Evolutionary conservation across 2,329 filamentous ascomycete species (phyloP).

Genomic region (Penicillium sp.): DNA sequence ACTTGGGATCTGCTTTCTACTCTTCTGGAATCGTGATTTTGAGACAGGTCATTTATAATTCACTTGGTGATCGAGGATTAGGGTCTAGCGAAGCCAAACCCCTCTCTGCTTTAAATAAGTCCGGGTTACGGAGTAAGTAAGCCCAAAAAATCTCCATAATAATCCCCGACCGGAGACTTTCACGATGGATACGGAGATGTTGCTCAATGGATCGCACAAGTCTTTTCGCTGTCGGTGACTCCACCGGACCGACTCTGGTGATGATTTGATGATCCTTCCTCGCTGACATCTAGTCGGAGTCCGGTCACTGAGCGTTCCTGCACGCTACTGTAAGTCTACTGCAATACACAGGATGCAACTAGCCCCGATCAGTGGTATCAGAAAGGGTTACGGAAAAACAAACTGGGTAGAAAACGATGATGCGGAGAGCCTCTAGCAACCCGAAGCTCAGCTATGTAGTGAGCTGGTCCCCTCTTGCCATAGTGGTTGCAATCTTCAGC

Average conservation of each 20-base stretch:
- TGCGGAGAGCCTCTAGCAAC: not conserved
- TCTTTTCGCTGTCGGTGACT: not conserved
- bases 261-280: constrained; percentile 3
- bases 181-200: not conserved
- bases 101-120: not conserved
- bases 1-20: not conserved
- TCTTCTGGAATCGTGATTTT: not conserved
- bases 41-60: not conserved
- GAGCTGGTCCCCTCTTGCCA: no score
- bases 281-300: constrained; percentile 1
- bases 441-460: not conserved
- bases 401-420: not conserved
- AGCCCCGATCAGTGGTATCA: not conserved
- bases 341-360: not conserved
- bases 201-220: not conserved
- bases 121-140: not conserved
- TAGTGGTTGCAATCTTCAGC: not conserved
- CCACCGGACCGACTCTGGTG: constrained; percentile 12
- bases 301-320: constrained; percentile 6
- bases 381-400: not conserved
- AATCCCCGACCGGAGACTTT: constrained; percentile 9
- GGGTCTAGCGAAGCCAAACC: not conserved
- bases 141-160: not conserved
- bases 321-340: constrained; percentile 8
- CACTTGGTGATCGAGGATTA: not conserved